Evolutionary conservation across 2,329 filamentous ascomycete species (phyloP), one percentile per base, ranked within the genome.

Genomic region (Curvularia eragrostidis): DNA sequence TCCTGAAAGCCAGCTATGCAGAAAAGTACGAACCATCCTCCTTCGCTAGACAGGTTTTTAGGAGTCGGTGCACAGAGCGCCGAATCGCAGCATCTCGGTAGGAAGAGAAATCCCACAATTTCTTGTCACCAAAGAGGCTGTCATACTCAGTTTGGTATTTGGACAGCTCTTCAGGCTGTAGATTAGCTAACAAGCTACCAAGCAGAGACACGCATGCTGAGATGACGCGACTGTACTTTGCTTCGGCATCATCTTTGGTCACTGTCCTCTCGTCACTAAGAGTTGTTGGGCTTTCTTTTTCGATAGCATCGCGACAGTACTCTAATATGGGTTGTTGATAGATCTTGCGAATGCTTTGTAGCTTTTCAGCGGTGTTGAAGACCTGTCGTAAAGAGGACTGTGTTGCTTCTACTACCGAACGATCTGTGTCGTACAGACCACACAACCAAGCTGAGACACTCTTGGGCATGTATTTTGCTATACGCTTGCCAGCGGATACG

Each of bases 361-460:
- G 80, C 78, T 97, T 99, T 54, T 96, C 92, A 18, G 90, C 85
- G 0, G 89, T 92, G 19, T 85, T 85, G 54, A 98, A 89, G 39
- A 97, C 91, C 2, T 84, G 85, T 0, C 85, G 84, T 18, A 97
- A 81, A 0, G 93, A 90, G 44, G 94, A 89, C 57, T 85, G 84
- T 1, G 93, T 93, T n/a, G 91, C 87, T 56, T 88, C 87, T 7
- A 90, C 83, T 13, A 93, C 92, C 18, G 84, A 83, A 54, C 88
- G 87, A 72, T 99, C 94, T 64, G 86, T 89, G 75, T 99, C 95
- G 72, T 93, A 96, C 1, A 90, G 85, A 1, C 94, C 95, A 7
- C 91, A 90, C 12, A 98, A 84, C 95, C 96, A 99, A n/a, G 91
- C 84, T 9, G 90, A 93, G 44, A 96, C 88, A 34, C 96, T 82